Conservation (phyloP, 2,329 filamentous ascomycete species). For the Cladosporium sp. region DNA sequence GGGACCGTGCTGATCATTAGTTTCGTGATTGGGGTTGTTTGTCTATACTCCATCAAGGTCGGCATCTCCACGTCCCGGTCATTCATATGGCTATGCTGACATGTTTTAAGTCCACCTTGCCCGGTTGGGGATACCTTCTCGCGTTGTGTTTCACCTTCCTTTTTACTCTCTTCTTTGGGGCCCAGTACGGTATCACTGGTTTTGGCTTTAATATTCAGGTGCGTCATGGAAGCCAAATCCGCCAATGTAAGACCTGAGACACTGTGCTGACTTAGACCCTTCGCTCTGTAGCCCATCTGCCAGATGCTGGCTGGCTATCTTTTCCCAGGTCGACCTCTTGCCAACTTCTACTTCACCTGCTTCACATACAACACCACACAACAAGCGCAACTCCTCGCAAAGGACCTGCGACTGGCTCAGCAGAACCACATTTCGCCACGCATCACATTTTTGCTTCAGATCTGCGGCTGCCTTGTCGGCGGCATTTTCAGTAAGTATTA, state of each 20-base stretch:
- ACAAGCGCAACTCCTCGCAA: conserved; percentile 34
- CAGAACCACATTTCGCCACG: conserved; percentile 42
- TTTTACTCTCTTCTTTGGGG: conserved; percentile 34
- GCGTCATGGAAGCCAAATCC: neutral
- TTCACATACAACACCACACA: conserved; percentile 35
- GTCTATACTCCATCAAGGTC: conserved; percentile 30
- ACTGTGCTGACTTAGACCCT: neutral
- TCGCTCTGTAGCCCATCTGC: conserved; percentile 30
- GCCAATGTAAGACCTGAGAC: neutral
- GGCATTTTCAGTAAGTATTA: conserved; percentile 50
- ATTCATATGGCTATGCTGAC: neutral
- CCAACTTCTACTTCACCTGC: conserved; percentile 34
- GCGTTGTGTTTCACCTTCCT: conserved; percentile 37
- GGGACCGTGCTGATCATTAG: conserved; percentile 26
- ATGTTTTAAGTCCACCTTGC: conserved; percentile 14
- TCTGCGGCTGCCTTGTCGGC: conserved; percentile 45
- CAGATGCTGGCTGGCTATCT: conserved; percentile 54
- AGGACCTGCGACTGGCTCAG: conserved; percentile 41
- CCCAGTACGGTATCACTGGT: conserved; percentile 33
- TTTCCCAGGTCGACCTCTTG: conserved; percentile 41
- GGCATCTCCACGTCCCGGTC: no score
- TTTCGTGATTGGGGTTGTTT: conserved; percentile 30
- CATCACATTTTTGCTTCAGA: conserved; percentile 48
- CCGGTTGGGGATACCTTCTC: conserved; percentile 36
- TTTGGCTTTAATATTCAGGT: conserved; percentile 43